phyloP scores from a whole-genome alignment of 345 rosid species.

The Linum lewisii region DNA sequence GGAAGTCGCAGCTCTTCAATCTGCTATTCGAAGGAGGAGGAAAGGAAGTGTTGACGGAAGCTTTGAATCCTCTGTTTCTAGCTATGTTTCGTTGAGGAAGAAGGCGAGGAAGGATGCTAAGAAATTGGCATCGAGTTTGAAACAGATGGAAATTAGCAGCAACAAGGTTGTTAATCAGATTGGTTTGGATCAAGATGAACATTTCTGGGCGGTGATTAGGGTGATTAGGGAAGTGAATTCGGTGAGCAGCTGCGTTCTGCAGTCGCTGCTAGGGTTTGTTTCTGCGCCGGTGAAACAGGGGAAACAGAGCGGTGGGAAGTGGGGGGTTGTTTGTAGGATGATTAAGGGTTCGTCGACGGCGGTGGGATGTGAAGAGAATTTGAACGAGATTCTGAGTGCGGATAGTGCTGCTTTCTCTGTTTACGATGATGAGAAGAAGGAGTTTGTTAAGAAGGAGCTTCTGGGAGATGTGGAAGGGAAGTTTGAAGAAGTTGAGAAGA shows the following conservation, averaged over 20 bases:
- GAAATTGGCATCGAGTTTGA: conserved; percentile 32
- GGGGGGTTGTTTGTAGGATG: conserved; percentile 46
- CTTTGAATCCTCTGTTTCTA: conserved; percentile 15
- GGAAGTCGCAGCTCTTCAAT: conserved; percentile 42
- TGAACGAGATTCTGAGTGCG: conserved; percentile 35
- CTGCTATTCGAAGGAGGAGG: conserved; percentile 52
- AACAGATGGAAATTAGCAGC: conserved; percentile 30
- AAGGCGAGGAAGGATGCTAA: conserved; percentile 46
- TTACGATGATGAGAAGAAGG: conserved; percentile 18
- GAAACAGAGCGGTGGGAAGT: conserved; percentile 27
- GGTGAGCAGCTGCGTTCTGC: conserved; percentile 28
- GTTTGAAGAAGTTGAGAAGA: conserved; percentile 38
- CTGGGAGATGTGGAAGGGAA: conserved; percentile 36
- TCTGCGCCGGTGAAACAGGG: conserved; percentile 21
- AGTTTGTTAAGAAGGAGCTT: conserved; percentile 26
- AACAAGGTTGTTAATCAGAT: conserved; percentile 8
- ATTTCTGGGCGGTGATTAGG: conserved; percentile 28
- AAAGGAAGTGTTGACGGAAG: conserved; percentile 20
- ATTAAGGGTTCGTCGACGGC: conserved; percentile 22
- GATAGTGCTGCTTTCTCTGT: conserved; percentile 22
- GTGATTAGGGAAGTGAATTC: conserved; percentile 34
- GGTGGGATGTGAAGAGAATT: conserved; percentile 25
- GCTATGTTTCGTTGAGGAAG: conserved; percentile 36
- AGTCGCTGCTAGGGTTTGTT: conserved; percentile 37
- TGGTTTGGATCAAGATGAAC: conserved; percentile 23